These are phyloP conservation scores for Taxawa tesnikishii DNA, from an alignment of 2,329 filamentous ascomycete species.

Conservation along the genomic window DNA sequence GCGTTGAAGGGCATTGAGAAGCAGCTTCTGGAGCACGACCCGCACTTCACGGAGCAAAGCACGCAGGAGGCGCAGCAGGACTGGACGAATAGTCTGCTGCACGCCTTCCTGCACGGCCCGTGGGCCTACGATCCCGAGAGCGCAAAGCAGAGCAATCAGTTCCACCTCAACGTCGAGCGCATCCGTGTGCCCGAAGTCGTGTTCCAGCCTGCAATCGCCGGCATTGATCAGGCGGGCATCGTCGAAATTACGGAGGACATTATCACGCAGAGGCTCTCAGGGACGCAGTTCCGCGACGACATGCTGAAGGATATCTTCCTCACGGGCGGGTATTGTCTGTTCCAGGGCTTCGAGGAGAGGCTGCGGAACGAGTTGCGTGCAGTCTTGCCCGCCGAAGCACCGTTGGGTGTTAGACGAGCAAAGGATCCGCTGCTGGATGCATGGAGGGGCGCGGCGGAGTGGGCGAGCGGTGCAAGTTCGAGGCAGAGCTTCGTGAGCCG, in stretches of 20 bases:
- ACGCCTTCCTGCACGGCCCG: conserved; percentile 80
- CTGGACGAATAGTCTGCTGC: conserved; percentile 85
- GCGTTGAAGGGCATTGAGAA: conserved; percentile 67
- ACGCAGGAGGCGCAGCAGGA: conserved; percentile 86
- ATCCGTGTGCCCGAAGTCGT: conserved; percentile 89
- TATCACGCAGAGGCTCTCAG: conserved; percentile 63
- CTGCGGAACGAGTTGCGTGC: conserved; percentile 60
- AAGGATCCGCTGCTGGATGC: conserved; percentile 71
- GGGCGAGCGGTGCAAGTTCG: conserved; percentile 52
- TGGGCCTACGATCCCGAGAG: conserved; percentile 73
- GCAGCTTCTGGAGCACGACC: conserved; percentile 76
- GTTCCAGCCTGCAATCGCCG: conserved; percentile 85
- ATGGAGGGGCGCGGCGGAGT: conserved; percentile 84
- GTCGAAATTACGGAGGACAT: conserved; percentile 88
- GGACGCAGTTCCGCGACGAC: conserved; percentile 45
- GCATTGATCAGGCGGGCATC: conserved; percentile 84
- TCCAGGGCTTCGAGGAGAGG: conserved; percentile 75
- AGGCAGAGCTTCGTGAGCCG: conserved; percentile 57
- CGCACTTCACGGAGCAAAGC: conserved; percentile 80
- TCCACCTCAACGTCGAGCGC: conserved; percentile 93
- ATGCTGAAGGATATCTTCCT: conserved; percentile 82
- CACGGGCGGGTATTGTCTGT: conserved; percentile 85
- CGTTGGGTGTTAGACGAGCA: conserved; percentile 61
- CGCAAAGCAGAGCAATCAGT: conserved; percentile 69
- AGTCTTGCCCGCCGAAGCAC: conserved; percentile 56